These are phyloP conservation scores for Suhomyces coccinellae DNA, from an alignment of 1,139 yeast genomes.

Conservation along the genomic window DNA sequence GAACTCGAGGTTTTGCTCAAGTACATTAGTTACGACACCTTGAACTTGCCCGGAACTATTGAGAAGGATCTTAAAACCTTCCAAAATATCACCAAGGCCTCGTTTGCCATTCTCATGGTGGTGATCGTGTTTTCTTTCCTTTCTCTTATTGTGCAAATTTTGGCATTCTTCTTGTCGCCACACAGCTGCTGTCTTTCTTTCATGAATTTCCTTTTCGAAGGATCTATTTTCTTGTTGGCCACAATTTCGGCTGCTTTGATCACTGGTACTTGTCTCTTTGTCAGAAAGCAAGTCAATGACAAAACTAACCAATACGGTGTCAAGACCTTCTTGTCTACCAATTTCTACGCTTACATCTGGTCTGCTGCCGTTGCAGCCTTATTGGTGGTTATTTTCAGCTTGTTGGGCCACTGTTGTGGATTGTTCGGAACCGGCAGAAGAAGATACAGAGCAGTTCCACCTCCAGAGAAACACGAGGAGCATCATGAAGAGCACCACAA, in stretches of 20 bases:
- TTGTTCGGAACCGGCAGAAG: slow-evolving; percentile 37
- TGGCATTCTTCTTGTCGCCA: slow-evolving; percentile 44
- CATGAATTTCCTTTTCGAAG: slow-evolving; percentile 40
- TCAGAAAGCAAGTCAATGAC: slow-evolving; percentile 35
- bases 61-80: slow-evolving; percentile 33
- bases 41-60: slow-evolving; percentile 42
- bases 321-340: slow-evolving; percentile 38
- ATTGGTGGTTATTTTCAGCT: slow-evolving; percentile 33
- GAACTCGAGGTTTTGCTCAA: slow-evolving; percentile 33
- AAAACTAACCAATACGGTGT: slow-evolving; percentile 34
- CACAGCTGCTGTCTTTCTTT: slow-evolving; percentile 41
- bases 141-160: slow-evolving; percentile 36
- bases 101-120: slow-evolving; percentile 16
- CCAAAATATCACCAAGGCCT: slow-evolving; percentile 36
- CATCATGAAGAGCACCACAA: slow-evolving; percentile 22
- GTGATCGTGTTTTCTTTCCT: slow-evolving; percentile 41
- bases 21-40: slow-evolving; percentile 29
- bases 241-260: slow-evolving; percentile 36
- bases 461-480: slow-evolving; percentile 22
- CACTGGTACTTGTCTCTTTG: slow-evolving; percentile 35
- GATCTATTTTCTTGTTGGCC: slow-evolving; percentile 31
- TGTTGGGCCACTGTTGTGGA: slow-evolving; percentile 49
- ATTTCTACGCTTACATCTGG: slow-evolving; percentile 47
- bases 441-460: slow-evolving; percentile 28
- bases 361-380: slow-evolving; percentile 41